Evolutionary conservation across 148 eudicot species (phyloP), one percentile per base, ranked within the genome.

Genomic region (Heliamphora exappendiculata): DNA sequence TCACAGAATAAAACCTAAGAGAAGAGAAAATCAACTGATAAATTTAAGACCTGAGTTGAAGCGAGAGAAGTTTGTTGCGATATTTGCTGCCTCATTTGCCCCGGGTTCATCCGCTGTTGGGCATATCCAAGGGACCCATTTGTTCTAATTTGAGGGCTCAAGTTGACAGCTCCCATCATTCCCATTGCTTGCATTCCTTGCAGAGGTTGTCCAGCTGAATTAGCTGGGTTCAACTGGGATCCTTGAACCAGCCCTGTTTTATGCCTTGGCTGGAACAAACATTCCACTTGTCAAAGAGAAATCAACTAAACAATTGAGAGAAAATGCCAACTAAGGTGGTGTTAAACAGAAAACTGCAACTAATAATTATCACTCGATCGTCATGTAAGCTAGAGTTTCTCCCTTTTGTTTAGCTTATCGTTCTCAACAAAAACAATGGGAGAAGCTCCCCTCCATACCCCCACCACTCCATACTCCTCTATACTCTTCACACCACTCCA

Each of bases 131-230:
- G 75, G 19, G 91, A 78, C 54, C 91, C 90, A 81, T 90, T 91
- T 59, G 85, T 81, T 84, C 94, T 88, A 55, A 84, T 81, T 75
- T 94, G 98, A 20, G 97, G 83, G 83, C 79, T 86, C 80, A 87
- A 79, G 78, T 81, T 85, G 58, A 80, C 82, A 53, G 85, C 31
- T 44, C 89, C 89, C 86, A 90, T 84, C 88, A 93, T 85, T 72
- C 90, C 93, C 82, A 94, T 76, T 64, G 91, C 89, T 83, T 89
- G 97, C 91, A 94, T 85, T 47, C 86, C 88, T 83, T 85, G 92
- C 80, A 87, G 65, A 31, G 94, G 73, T 70, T 89, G 91, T 19
- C 91, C 97, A n/a, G 89, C 72, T 7, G 89, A 75, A 86, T 83
- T 91, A 55, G 88, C 87, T 2, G 78, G 80, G 77, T 83, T 89